Base-by-base conservation (phyloP, 352 stramenopile species). In the Phytopythium vexans region DNA sequence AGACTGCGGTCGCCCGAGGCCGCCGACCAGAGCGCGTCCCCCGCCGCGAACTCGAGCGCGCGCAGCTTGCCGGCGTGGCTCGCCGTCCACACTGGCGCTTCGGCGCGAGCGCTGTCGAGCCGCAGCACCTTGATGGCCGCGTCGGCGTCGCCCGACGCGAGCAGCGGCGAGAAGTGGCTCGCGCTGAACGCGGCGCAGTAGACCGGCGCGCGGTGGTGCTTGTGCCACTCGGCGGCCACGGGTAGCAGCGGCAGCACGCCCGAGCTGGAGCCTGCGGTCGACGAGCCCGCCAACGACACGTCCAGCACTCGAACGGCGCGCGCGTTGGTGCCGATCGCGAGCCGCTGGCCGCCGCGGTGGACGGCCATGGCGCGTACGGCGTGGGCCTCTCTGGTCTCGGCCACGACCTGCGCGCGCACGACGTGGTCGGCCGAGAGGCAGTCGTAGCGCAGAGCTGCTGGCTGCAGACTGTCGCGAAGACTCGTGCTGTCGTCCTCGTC, bases 261-360 rank as follows among this genome's bases (percentile, higher is more conserved):
- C 54, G 61, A 56, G 45, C 37, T 21, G 42, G 49, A 34, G 37
- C 51, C 43, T 15, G 60, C 4, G 43, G 41, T n/a, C 56, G 27
- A 40, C 44, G 39, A 8, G 41, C 33, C 8, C 62, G 60, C 9
- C 52, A 60, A n/a, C 8, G 41, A 60, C 14, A 88, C 51, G 36
- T 82, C 72, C 16, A 90, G 80, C 10, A 90, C 49, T 1, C 77
- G 68, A 0, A 88, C 46, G 0, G 77, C 74, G 15, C 80, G 65
- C 4, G 77, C 73, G 40, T 90, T 88, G 3, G 75, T 88, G 10
- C 80, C 80, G 40, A 90, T 74, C 16, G 68, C 70, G n/a, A 88
- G 49, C 16, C 79, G 64, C 6, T 41, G 53, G 10, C 77, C 75
- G 34, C 59, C 64, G 0, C 59, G 46, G 38, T 72, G 56, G 6